These are phyloP conservation scores for Planoprotostelium fungivorum DNA, from an alignment of 78 protist species.

Conservation along the genomic window DNA sequence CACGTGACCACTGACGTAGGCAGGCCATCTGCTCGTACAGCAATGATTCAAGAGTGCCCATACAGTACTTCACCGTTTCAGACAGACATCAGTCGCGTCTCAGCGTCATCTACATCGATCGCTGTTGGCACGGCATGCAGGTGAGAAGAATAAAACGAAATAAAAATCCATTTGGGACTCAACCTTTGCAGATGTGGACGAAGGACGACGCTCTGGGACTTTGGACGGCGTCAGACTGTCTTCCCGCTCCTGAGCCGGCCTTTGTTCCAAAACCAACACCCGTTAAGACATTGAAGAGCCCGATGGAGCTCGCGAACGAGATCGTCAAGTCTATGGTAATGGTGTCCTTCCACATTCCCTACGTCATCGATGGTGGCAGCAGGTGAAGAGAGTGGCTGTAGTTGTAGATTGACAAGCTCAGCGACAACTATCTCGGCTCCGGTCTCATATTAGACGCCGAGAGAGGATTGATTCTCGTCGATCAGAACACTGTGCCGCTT, in stretches of 20 bases:
- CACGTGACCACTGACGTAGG: background rate
- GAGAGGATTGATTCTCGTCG: conserved; percentile 27
- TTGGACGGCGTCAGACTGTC: conserved; percentile 3
- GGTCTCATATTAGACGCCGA: conserved; percentile 35
- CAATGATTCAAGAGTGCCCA: conserved; percentile 9
- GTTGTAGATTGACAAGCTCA: too few relatives aligned
- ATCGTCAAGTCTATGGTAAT: conserved; percentile 6
- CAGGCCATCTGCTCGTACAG: background rate
- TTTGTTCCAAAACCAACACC: background rate
- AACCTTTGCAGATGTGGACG: background rate
- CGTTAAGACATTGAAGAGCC: background rate
- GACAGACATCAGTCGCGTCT: conserved; percentile 8
- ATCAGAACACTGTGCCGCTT: conserved; percentile 23
- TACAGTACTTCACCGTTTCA: conserved; percentile 7
- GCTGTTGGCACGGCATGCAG: conserved; percentile 1
- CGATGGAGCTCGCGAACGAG: background rate
- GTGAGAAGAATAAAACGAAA: background rate
- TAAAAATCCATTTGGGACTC: too few relatives aligned
- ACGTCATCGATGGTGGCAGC: conserved; percentile 26
- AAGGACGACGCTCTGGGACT: background rate
- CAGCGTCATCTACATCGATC: background rate
- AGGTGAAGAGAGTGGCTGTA: too few relatives aligned
- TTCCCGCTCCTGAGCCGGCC: conserved; percentile 14
- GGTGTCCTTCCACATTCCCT: conserved; percentile 7
- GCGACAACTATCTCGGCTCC: background rate